Base-by-base conservation (phyloP, 495 filamentous ascomycete genomes). In the Poronia punctata region DNA sequence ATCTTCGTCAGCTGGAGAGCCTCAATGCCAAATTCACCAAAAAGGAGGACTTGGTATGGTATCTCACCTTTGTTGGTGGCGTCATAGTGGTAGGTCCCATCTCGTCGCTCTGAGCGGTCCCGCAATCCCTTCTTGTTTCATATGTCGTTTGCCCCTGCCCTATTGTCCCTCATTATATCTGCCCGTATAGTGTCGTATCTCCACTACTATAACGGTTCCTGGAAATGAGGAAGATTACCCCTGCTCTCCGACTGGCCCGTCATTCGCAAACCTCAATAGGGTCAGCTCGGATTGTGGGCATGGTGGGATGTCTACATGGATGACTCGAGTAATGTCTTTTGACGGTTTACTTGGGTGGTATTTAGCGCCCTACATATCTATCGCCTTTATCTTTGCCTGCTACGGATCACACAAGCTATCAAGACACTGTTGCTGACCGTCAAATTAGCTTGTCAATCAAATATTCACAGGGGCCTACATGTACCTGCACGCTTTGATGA, bases 161-260 rank as follows among this genome's bases (percentile, higher is more conserved):
- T 35, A 17, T 32, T 31, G 22, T 60, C 82, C 85, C 83, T 89
- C 86, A 73, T n/a, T 72, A 84, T 82, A 86, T 84, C 89, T 96
- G 88, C 89, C 86, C 89, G 88, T 78, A 77, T 86, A 88, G 88
- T 74, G 75, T 63, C 61, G 54, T 65, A 80, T 48, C 80, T 74
- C 56, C 50, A 60, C 64, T 66, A 59, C 86, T 90, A 85, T 79
- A 75, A 79, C 87, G 88, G 86, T 95, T 95, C 88, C 88, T 94
- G 84, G 76, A 87, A 82, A 68, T 72, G 88, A 95, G 89, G 89
- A 74, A 96, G 86, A 96, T 83, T 73, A 82, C 83, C 87, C 84
- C 79, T 82, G 76, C 77, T 78, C 74, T 74, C 66, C 73, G 70
- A 60, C 74, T 74, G 74, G 62, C 70, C 77, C 72, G 64, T 80